Conservation (phyloP, 805 yeast genomes). For the Starmerella apis region DNA sequence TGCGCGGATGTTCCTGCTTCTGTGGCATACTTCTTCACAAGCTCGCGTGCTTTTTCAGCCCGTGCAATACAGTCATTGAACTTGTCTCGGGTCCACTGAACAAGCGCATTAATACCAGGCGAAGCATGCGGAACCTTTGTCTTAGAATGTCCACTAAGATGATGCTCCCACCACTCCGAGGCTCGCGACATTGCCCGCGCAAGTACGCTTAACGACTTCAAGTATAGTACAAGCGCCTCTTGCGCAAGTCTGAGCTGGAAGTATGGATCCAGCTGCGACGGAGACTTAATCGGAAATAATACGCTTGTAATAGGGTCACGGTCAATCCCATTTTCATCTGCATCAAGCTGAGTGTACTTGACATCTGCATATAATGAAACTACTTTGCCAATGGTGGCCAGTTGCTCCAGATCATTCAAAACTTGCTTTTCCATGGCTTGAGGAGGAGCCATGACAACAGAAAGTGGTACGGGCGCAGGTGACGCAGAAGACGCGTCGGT, state of each 20-base stretch:
- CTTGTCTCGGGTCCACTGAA: slow-evolving; percentile 83
- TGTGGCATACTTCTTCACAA: slow-evolving; percentile 29
- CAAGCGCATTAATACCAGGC: slow-evolving; percentile 37
- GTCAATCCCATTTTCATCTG: slow-evolving; percentile 39
- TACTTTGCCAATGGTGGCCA: slow-evolving; percentile 86
- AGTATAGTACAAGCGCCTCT: slow-evolving; percentile 77
- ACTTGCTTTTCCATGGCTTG: slow-evolving; percentile 26
- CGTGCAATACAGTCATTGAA: slow-evolving; percentile 83
- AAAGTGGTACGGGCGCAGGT: slow-evolving; percentile 14
- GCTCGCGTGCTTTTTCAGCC: slow-evolving; percentile 64
- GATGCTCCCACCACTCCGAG: slow-evolving; percentile 75
- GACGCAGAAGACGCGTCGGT: slow-evolving; percentile 15
- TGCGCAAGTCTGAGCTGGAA: slow-evolving; percentile 39
- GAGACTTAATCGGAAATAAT: slow-evolving; percentile 5
- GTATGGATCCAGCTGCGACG: slow-evolving; percentile 15
- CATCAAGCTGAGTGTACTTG: slow-evolving; percentile 61
- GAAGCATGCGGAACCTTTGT: slow-evolving; percentile 8
- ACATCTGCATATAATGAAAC: slow-evolving; percentile 82
- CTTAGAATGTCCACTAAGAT: neutral
- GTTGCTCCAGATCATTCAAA: slow-evolving; percentile 45
- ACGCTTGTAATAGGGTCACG: neutral
- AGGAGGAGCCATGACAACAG: slow-evolving; percentile 9
- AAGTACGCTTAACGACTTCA: slow-evolving; percentile 68
- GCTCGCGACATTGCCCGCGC: slow-evolving; percentile 82
- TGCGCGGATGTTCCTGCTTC: slow-evolving; percentile 17